Base-by-base conservation (phyloP, 495 filamentous ascomycete genomes). In the Penicillium psychrofluorescens region DNA sequence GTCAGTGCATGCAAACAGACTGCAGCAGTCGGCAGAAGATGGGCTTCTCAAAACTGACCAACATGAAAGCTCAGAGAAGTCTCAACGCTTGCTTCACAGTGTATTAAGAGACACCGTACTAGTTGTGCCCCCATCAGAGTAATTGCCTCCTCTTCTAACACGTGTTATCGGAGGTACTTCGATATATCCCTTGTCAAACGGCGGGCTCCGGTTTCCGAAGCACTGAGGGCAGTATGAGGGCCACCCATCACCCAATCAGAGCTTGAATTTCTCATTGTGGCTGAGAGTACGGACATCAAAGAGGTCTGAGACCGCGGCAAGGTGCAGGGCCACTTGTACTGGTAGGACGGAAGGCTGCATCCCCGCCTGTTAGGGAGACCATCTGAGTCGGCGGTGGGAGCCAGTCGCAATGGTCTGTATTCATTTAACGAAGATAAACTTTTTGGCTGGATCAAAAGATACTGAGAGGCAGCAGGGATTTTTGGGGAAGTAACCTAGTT, bases 231-330 rank as follows among this genome's bases (percentile, higher is more conserved):
- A 63, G 56, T 56, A 50, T 35, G 41, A 42, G 13, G 15, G 14
- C 44, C 32, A 39, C 36, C 51, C 42, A 54, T 59, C 50, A 37
- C 45, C 35, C 50, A 53, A 53, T 49, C 46, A 46, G 22, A 22
- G 22, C 22, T 22, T 22, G 22, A 22, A 22, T 22, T 22, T 4
- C 4, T 22, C 22, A 22, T 6, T 4, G 22, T 22, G 22, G 22
- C 22, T 51, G n/a, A 13, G 13, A 43, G 60, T 38, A 57, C 51
- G 43, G 56, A 39, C 46, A 56, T 60, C 51, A 59, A 55, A 54
- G 54, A 61, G 63, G 63, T 51, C 62, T 64, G 49, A 62, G 61
- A 59, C 51, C 40, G 48, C 66, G 66, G 66, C 36, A 59, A 54
- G 61, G 49, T 62, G 66, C 66, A 70, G 59, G 54, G 45, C 15